phyloP scores from a whole-genome alignment of 306 rosid genomes.

The Albizia julibrissin region DNA sequence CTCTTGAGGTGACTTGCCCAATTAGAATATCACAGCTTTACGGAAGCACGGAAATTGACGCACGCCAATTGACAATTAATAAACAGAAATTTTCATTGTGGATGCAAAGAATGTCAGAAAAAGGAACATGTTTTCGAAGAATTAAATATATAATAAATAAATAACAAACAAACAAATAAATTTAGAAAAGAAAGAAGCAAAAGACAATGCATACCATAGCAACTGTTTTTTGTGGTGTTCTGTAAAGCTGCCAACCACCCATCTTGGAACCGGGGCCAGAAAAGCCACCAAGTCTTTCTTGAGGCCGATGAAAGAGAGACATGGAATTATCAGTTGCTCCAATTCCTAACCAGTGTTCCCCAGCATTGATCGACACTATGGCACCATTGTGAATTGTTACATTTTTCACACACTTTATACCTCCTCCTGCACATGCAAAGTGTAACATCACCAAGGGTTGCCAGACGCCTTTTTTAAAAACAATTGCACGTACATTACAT shows the following conservation, averaged over 20 bases:
- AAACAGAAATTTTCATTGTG: conserved; percentile 7
- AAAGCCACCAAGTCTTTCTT: conserved; percentile 91
- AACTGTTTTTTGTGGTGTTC: conserved; percentile 87
- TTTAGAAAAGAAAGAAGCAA: background rate
- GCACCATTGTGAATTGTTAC: conserved; percentile 84
- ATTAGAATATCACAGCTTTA: conserved; percentile 9
- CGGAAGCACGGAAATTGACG: background rate
- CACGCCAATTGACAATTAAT: background rate
- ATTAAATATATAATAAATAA: background rate
- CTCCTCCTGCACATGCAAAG: conserved; percentile 67
- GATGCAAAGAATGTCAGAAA: conserved; percentile 13
- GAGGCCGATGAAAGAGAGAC: conserved; percentile 98
- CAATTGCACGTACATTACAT: conserved; percentile 7
- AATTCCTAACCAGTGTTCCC: conserved; percentile 98
- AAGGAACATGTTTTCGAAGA: conserved; percentile 16
- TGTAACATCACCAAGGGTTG: conserved; percentile 16
- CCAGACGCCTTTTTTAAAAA: conserved; percentile 14
- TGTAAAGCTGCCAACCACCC: conserved; percentile 97
- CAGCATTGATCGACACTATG: conserved; percentile 86
- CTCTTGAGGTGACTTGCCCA: conserved; percentile 11
- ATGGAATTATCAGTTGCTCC: conserved; percentile 98
- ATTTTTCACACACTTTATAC: conserved; percentile 84
- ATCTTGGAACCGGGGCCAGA: conserved; percentile 75
- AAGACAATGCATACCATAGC: conserved; percentile 72
- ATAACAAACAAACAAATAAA: background rate